phyloP scores from a whole-genome alignment of 2,329 filamentous ascomycete genomes.

The Pseudocercospora pini-densiflorae region DNA sequence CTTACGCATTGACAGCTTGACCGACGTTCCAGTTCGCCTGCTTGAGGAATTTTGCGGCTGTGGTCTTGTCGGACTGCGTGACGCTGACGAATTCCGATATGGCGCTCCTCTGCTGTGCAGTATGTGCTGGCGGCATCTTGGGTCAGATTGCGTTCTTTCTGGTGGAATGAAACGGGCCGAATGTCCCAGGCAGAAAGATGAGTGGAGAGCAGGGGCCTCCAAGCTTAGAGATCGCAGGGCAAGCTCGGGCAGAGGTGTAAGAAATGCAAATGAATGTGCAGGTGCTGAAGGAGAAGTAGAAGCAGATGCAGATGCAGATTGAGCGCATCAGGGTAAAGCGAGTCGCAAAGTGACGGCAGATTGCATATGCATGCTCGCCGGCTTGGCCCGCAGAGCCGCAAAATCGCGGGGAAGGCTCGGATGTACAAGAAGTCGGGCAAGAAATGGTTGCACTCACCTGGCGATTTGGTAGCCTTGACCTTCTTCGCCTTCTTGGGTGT shows the following conservation, averaged over 20 bases:
- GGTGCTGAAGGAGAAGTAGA: conserved; percentile 2
- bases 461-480: not conserved
- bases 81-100: conserved; percentile 51
- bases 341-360: conserved; percentile 7
- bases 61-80: conserved; percentile 50
- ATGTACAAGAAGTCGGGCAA: not conserved
- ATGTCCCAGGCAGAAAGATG: not conserved
- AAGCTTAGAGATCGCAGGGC: not conserved
- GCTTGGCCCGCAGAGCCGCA: not conserved
- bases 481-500: conserved; percentile 3
- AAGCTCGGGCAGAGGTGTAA: not conserved
- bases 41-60: conserved; percentile 52
- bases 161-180: not conserved
- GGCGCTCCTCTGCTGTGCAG: conserved; percentile 50
- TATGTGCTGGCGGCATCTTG: conserved; percentile 53
- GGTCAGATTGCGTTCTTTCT: conserved; percentile 14
- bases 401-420: not conserved
- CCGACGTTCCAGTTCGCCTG: conserved; percentile 51
- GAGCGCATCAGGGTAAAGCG: not conserved
- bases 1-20: conserved; percentile 53
- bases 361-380: not conserved
- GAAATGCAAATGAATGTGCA: conserved; percentile 2
- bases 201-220: not conserved
- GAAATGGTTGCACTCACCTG: not conserved
- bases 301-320: not conserved